Percentiles rank a stretch among this genome's conserved stretches.
Evolutionary conservation across 495 filamentous ascomycete species (phyloP).

Genomic region (Tuber brumale): DNA sequence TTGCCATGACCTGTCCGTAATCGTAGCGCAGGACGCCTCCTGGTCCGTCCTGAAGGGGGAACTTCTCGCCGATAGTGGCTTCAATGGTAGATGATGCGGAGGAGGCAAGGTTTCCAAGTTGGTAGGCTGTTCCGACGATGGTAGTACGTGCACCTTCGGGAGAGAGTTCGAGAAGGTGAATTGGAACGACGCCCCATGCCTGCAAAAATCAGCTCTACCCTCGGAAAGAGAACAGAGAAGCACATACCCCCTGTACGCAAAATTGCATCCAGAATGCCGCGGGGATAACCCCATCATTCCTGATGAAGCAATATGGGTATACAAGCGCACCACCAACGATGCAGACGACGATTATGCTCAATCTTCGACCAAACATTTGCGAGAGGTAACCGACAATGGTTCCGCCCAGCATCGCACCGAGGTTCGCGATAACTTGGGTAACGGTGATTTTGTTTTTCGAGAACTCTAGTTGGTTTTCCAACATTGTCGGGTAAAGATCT

Average conservation of each 20-base stretch:
- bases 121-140: constrained; percentile 62
- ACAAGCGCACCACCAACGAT: constrained; percentile 52
- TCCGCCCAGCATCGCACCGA: constrained; percentile 64
- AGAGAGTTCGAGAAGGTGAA: constrained; percentile 71
- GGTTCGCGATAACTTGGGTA: constrained; percentile 65
- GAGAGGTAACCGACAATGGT: constrained; percentile 61
- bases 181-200: constrained; percentile 72
- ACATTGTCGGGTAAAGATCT: constrained; percentile 83
- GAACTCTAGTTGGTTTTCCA: constrained; percentile 71
- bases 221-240: neutral
- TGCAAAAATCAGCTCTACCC: neutral
- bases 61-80: constrained; percentile 57
- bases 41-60: constrained; percentile 59
- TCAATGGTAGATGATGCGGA: constrained; percentile 54
- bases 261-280: constrained; percentile 71
- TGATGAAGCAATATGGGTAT: constrained; percentile 48
- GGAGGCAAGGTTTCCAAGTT: constrained; percentile 68
- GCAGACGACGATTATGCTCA: constrained; percentile 56
- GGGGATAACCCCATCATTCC: constrained; percentile 51
- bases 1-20: constrained; percentile 85
- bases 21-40: constrained; percentile 55
- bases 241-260: constrained; percentile 61
- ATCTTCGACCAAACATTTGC: constrained; percentile 64
- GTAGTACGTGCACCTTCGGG: constrained; percentile 62
- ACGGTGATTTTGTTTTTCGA: constrained; percentile 59